Percentiles rank a stretch among this genome's conserved stretches.
Evolutionary conservation across 2,329 filamentous ascomycete species (phyloP).

Genomic region (Penicillium aurantiogriseum): DNA sequence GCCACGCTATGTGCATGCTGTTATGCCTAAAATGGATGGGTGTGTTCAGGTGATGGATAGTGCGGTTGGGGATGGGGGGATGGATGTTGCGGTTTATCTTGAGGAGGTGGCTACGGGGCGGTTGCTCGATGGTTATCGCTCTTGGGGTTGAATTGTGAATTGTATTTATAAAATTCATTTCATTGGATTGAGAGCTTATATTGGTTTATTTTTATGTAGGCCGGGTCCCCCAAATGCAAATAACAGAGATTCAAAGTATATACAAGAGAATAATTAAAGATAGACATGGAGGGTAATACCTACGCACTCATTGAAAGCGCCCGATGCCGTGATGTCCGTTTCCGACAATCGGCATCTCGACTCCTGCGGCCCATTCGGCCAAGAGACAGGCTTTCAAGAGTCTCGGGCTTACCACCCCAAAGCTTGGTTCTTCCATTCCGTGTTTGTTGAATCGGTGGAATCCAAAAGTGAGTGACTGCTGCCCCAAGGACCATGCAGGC

Average conservation of each 20-base stretch:
- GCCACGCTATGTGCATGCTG: constrained; percentile 42
- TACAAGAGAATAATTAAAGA: background rate
- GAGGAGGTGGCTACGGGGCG: constrained; percentile 3
- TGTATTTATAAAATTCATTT: background rate
- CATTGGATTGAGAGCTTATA: background rate
- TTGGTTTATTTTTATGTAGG: background rate
- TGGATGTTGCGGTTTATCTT: constrained; percentile 19
- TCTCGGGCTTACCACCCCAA: constrained; percentile 39
- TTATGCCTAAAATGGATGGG: constrained; percentile 47
- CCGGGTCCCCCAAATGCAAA: background rate
- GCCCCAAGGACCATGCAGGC: constrained; percentile 45
- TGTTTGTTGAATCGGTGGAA: constrained; percentile 38
- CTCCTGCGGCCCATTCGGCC: constrained; percentile 39
- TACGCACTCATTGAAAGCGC: constrained; percentile 23
- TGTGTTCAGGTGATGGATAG: constrained; percentile 45
- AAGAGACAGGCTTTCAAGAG: constrained; percentile 40
- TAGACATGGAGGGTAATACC: background rate
- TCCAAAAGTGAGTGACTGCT: constrained; percentile 41
- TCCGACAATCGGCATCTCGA: constrained; percentile 30
- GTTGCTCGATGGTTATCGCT: background rate
- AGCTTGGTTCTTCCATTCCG: constrained; percentile 26
- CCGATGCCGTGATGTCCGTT: constrained; percentile 18
- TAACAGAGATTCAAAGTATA: background rate
- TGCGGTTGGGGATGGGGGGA: constrained; percentile 10
- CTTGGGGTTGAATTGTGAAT: background rate